Percentiles rank a stretch among this genome's conserved stretches.
Evolutionary conservation across 2,329 filamentous ascomycete genomes (phyloP).

Genomic region (Epichloe festucae): DNA sequence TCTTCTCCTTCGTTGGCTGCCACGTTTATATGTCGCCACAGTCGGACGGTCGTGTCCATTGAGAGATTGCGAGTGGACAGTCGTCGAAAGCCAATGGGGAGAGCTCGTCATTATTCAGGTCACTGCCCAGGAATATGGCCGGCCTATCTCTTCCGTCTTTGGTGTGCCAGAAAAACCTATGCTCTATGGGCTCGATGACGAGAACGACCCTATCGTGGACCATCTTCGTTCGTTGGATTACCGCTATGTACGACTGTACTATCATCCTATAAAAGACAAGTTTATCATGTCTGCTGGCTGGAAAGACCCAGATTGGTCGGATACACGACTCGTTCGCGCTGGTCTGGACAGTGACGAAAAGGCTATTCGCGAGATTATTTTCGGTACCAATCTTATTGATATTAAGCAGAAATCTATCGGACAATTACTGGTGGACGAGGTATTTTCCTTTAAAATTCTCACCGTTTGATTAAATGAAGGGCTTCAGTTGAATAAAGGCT

Average conservation of each 20-base stretch:
- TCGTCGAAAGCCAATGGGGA: slow-evolving; percentile 95
- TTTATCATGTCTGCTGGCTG: slow-evolving; percentile 79
- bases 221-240: slow-evolving; percentile 74
- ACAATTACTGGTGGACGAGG: slow-evolving; percentile 81
- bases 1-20: slow-evolving; percentile 80
- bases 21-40: slow-evolving; percentile 69
- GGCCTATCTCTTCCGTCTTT: slow-evolving; percentile 49
- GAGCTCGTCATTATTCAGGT: slow-evolving; percentile 73
- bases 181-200: slow-evolving; percentile 41
- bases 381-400: slow-evolving; percentile 82
- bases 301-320: slow-evolving; percentile 86
- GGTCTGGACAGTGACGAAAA: slow-evolving; percentile 87
- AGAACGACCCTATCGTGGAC: slow-evolving; percentile 60
- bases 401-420: slow-evolving; percentile 79
- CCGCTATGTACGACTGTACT: slow-evolving; percentile 87
- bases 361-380: slow-evolving; percentile 68
- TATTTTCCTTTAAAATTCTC: slow-evolving; percentile 19
- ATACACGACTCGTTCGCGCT: slow-evolving; percentile 57
- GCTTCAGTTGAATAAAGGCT: background rate
- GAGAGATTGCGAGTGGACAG: slow-evolving; percentile 74
- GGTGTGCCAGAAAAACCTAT: slow-evolving; percentile 50
- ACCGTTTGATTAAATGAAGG: background rate
- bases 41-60: slow-evolving; percentile 58
- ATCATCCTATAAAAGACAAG: slow-evolving; percentile 77
- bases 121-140: slow-evolving; percentile 38